phyloP scores from a whole-genome alignment of 805 yeast species.

The Dipodascus geniculatus region DNA sequence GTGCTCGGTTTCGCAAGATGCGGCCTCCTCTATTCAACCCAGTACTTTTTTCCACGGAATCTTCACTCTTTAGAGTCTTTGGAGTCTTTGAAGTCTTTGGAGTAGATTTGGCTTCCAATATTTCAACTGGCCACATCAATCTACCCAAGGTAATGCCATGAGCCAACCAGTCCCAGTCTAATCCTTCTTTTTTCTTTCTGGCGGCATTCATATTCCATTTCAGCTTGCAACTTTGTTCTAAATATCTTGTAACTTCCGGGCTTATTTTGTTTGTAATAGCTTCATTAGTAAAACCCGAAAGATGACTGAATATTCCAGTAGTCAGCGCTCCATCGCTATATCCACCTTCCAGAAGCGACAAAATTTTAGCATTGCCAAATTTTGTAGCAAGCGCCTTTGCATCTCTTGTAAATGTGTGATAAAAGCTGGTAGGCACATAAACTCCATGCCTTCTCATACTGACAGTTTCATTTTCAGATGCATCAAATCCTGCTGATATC shows the following conservation, averaged over 20 bases:
- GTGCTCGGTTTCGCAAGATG: not conserved
- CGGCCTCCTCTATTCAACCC: no score
- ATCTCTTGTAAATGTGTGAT: conserved; percentile 59
- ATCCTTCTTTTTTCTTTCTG: conserved; percentile 1
- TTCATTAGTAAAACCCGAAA: conserved; percentile 49
- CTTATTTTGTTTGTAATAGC: conserved; percentile 53
- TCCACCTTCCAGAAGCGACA: conserved; percentile 76
- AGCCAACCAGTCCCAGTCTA: conserved; percentile 14
- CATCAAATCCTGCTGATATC: conserved; percentile 84
- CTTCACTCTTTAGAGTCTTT: no score
- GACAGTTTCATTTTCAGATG: conserved; percentile 70
- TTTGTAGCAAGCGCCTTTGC: conserved; percentile 56
- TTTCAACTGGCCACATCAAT: conserved; percentile 19
- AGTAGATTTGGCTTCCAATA: not conserved
- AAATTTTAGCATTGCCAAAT: conserved; percentile 46
- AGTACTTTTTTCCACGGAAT: no score
- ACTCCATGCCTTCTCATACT: conserved; percentile 79
- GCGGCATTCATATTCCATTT: conserved; percentile 37
- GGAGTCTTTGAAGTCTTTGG: not conserved
- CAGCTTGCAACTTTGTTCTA: conserved; percentile 55
- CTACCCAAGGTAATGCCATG: conserved; percentile 24
- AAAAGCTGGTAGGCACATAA: conserved; percentile 72
- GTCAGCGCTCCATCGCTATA: conserved; percentile 72
- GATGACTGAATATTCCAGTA: conserved; percentile 70
- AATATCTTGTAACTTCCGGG: conserved; percentile 48